Evolutionary conservation across 2,329 filamentous ascomycete species (phyloP), one percentile per base, ranked within the genome.

Genomic region (Didymella segeticola): DNA sequence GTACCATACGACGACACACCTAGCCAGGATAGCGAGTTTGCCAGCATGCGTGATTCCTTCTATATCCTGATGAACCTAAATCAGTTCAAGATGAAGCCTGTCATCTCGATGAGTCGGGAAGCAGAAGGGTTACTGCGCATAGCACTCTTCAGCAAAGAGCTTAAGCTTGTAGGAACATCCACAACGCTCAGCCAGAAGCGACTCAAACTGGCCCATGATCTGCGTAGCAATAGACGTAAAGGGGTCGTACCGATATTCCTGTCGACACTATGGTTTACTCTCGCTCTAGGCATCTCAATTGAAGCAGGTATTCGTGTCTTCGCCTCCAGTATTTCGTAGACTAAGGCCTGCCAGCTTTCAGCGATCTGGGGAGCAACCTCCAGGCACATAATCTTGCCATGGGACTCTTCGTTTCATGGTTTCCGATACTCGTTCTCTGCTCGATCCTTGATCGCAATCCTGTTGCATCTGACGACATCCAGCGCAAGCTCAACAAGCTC

Each of bases 401-500:
- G 4, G 77, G 77, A 2, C 50, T 78, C 4, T 55, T 79, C n/a
- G 59, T 79, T 10, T 67, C 72, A 8, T 80, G 77, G 78, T 60
- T 80, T 2, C 78, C 77, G 2, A 64, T 79, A 7, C 59, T 79
- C 5, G 73, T 79, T 15, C 63, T 77, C 5, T 72, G 75, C 37
- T 72, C 68, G 3, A 78, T 79, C 31, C 69, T 79, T 7, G 78
- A 80, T 53, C 69, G 77, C 17, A 80, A 79, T 46, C 77, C 73
- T 2, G 67, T 75, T 3, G 72, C 75, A 11, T 64, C 74, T 5
- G 71, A 76, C 23, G 64, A 74, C 37, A 71, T 76, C 15, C 62
- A 69, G 10, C 61, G 60, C 15, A 72, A 73, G 47, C 54, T 77
- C 7, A 78, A 78, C 55, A 61, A 64, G 11, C 58, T 77, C 2